Percentiles rank a stretch among this genome's conserved stretches.
These are phyloP conservation scores for Pythium sukuiense DNA, from an alignment of 352 stramenopile genomes.

Conservation along the genomic window DNA sequence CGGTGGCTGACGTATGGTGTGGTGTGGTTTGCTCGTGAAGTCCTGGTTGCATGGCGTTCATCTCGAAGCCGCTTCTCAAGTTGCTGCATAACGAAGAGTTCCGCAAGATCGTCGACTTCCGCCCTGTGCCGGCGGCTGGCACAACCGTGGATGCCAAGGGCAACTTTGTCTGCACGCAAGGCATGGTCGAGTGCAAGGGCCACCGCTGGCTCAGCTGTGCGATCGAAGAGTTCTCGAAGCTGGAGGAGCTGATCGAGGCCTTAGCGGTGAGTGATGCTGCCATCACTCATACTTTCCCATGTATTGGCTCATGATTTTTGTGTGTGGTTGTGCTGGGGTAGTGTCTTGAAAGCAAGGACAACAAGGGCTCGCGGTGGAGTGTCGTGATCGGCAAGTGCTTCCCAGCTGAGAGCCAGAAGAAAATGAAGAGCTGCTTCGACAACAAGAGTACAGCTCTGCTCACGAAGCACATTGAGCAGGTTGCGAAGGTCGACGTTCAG, in stretches of 20 bases:
- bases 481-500: slow-evolving; percentile 44
- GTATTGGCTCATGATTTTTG: neutral
- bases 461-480: slow-evolving; percentile 54
- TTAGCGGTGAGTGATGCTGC: slow-evolving; percentile 40
- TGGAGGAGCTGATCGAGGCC: slow-evolving; percentile 60
- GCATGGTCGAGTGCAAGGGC: slow-evolving; percentile 68
- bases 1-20: neutral
- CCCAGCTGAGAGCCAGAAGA: slow-evolving; percentile 37
- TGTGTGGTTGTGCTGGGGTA: slow-evolving; percentile 18
- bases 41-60: slow-evolving; percentile 73
- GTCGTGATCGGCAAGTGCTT: slow-evolving; percentile 68
- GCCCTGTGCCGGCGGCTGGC: slow-evolving; percentile 69
- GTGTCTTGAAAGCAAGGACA: slow-evolving; percentile 79
- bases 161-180: slow-evolving; percentile 69
- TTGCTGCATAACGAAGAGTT: slow-evolving; percentile 68
- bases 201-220: slow-evolving; percentile 82
- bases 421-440: slow-evolving; percentile 69
- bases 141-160: slow-evolving; percentile 53
- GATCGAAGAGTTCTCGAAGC: slow-evolving; percentile 61
- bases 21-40: slow-evolving; percentile 28
- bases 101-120: slow-evolving; percentile 69
- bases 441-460: slow-evolving; percentile 58
- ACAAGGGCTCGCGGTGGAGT: slow-evolving; percentile 72
- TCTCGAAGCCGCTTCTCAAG: slow-evolving; percentile 60
- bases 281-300: neutral